Percentiles rank a stretch among this genome's conserved stretches.
Evolutionary conservation across 2,329 filamentous ascomycete species (phyloP).

Genomic region (Aureobasidium mangrovei): DNA sequence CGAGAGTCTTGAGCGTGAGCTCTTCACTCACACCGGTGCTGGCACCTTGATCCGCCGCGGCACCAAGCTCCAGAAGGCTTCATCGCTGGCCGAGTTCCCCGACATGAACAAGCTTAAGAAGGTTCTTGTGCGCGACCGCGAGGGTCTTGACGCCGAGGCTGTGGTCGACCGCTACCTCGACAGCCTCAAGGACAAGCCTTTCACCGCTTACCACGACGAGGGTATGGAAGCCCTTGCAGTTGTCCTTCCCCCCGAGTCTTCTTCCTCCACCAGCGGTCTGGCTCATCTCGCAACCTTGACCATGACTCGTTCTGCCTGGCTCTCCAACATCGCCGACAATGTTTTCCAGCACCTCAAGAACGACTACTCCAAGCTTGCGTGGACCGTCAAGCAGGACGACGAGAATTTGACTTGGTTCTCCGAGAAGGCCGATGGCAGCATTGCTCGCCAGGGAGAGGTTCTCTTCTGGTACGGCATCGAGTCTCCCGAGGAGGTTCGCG

Average conservation of each 20-base stretch:
- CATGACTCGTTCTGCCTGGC: slow-evolving; percentile 89
- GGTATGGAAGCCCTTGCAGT: slow-evolving; percentile 87
- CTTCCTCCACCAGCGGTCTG: slow-evolving; percentile 55
- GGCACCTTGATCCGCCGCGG: slow-evolving; percentile 88
- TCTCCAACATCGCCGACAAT: slow-evolving; percentile 91
- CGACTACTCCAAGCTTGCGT: slow-evolving; percentile 81
- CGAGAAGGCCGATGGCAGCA: slow-evolving; percentile 88
- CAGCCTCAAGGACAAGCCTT: slow-evolving; percentile 64
- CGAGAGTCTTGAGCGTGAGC: slow-evolving; percentile 87
- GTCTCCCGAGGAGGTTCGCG: slow-evolving; percentile 68
- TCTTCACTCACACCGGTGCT: slow-evolving; percentile 92
- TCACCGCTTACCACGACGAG: slow-evolving; percentile 92
- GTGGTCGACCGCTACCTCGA: slow-evolving; percentile 83
- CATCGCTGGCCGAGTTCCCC: slow-evolving; percentile 63
- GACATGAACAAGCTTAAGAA: slow-evolving; percentile 71
- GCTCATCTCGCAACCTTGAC: slow-evolving; percentile 84
- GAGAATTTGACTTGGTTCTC: slow-evolving; percentile 99
- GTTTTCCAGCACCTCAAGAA: slow-evolving; percentile 91
- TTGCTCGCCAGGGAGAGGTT: slow-evolving; percentile 70
- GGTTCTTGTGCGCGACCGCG: slow-evolving; percentile 70
- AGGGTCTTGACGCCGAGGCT: slow-evolving; percentile 70
- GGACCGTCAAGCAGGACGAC: slow-evolving; percentile 93
- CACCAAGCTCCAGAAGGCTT: slow-evolving; percentile 73
- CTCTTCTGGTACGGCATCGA: slow-evolving; percentile 96
- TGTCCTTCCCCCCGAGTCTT: slow-evolving; percentile 64